These are phyloP conservation scores for Apiotrichum gracile DNA, from an alignment of 1,284 basidiomycete species.

Conservation along the genomic window DNA sequence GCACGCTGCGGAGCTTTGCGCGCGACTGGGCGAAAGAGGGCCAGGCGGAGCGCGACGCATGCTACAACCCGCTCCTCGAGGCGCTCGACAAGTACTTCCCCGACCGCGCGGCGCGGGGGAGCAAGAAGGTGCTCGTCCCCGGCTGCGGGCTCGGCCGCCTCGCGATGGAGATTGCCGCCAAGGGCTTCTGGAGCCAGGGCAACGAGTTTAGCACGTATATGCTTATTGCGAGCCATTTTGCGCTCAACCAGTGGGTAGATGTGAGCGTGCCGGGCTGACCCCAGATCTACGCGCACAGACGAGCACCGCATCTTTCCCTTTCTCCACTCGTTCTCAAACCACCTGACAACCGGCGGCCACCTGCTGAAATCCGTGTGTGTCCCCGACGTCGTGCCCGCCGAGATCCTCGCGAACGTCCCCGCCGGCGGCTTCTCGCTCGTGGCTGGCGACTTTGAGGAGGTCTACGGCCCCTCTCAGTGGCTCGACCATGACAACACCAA, in stretches of 20 bases:
- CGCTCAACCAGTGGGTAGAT: slow-evolving; percentile 63
- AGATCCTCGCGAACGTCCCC: slow-evolving; percentile 54
- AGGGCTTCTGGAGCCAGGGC: slow-evolving; percentile 77
- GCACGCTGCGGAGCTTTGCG: slow-evolving; percentile 83
- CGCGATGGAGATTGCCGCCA: slow-evolving; percentile 74
- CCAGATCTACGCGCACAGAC: slow-evolving; percentile 61
- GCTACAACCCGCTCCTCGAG: slow-evolving; percentile 72
- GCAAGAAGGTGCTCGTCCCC: slow-evolving; percentile 67
- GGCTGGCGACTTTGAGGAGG: slow-evolving; percentile 88
- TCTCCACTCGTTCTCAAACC: slow-evolving; percentile 83
- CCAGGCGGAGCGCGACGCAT: slow-evolving; percentile 63
- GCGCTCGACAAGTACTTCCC: slow-evolving; percentile 65
- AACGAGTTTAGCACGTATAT: slow-evolving; percentile 94
- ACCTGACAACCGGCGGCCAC: slow-evolving; percentile 54
- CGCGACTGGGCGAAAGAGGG: slow-evolving; percentile 85
- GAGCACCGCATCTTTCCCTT: slow-evolving; percentile 77
- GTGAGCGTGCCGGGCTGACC: background rate
- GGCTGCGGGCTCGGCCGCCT: slow-evolving; percentile 80
- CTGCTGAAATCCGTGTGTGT: slow-evolving; percentile 65
- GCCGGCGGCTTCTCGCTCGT: slow-evolving; percentile 64
- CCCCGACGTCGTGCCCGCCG: slow-evolving; percentile 75
- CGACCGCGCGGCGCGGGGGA: slow-evolving; percentile 22
- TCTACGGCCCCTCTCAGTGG: slow-evolving; percentile 58
- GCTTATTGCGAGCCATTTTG: slow-evolving; percentile 75
- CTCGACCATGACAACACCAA: slow-evolving; percentile 37